Base-by-base conservation (phyloP, 1,284 basidiomycete genomes). In the Cutaneotrichosporon daszewskae region DNA sequence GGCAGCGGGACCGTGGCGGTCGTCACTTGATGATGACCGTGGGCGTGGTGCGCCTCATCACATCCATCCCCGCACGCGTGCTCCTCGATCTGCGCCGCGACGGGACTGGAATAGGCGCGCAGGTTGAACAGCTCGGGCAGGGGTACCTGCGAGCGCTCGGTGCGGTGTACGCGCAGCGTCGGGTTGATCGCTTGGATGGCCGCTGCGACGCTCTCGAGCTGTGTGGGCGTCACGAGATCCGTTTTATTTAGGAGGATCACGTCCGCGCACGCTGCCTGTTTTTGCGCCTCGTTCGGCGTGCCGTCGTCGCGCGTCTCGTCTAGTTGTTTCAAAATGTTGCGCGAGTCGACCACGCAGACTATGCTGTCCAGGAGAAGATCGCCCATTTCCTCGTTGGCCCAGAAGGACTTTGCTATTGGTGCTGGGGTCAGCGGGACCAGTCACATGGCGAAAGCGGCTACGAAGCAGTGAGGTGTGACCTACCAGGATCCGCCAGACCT, bases 231-330 rank as follows among this genome's bases (percentile, higher is more conserved):
- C 4, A 81, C 82, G 14, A 94, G 73, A 59, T 94, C 91, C 23
- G 76, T 73, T 72, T 95, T 95, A 75, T 95, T 95, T 20, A 94
- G 71, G 16, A 94, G 71, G 35, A 94, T 77, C n/a, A 91, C 83
- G 60, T 94, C 90, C 12, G 89, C 82, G 25, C 82, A 82, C 2
- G 87, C 90, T 35, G 95, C 84, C 74, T 96, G 91, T 84, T 82
- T 79, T 41, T 85, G 74, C 57, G 82, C 86, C 66, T 89, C 85
- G 35, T 85, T 85, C 43, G 84, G 37, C 6, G 26, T 9, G 5
- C 83, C 84, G 5, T 75, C 75, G 2, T 76, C 71, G 52, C 80
- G 75, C 45, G 85, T 80, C 63, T 88, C 84, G 60, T 82, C 76
- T 70, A 90, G 81, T 87, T 90, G 86, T 87, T 84, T 77, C 51